Base-by-base conservation (phyloP, 2,329 filamentous ascomycete species). In the Sporothrix mexicana region DNA sequence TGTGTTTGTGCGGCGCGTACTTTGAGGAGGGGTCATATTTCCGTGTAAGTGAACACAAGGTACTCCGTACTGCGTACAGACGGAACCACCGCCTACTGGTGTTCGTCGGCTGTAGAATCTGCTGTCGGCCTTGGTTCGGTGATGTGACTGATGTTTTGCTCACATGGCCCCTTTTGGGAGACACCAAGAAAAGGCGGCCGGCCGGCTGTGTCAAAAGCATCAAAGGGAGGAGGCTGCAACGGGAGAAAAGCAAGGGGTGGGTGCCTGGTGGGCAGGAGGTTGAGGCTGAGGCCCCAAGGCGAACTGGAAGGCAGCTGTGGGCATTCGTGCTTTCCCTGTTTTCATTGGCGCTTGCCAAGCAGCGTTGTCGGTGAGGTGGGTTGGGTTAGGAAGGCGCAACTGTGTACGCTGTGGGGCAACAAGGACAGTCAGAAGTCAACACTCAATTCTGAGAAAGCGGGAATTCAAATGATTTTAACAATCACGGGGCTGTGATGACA, bases 231-330 rank as follows among this genome's bases (percentile, higher is more conserved):
- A 1, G 12, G 23, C 17, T 36, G 1, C 25, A 59, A 59, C 30
- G 13, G 55, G 47, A 15, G 47, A 7, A 17, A 17, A 51, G 17
- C 8, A 55, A 25, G 20, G 7, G 20, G 51, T 12, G 51, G 51
- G 20, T 23, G 30, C 30, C 30, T 15, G 20, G 59, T 12, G 59
- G 41, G 45, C 12, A 41, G 17, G 59, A 45, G 30, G 53, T 45
- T 45, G 61, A 66, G 61, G 41, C 61, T 66, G 61, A 47, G 41
- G 20, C 17, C 17, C 41, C 61, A 25, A 64, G 61, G 61, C 61
- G 61, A 47, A 64, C 61, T 64, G 61, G 61, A 20, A 8, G 61
- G 61, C 10, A 6, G 43, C 23, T 66, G 13, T 20, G 20, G 30
- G 59, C 43, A n/a, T n/a, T 43, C 36, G 36, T 41, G 45, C 59